A percentile compares a stretch with the other conserved stretches of the same genome.
Evolutionary conservation across 2,329 filamentous ascomycete species (phyloP).

Genomic region (Diaporthe destruens): DNA sequence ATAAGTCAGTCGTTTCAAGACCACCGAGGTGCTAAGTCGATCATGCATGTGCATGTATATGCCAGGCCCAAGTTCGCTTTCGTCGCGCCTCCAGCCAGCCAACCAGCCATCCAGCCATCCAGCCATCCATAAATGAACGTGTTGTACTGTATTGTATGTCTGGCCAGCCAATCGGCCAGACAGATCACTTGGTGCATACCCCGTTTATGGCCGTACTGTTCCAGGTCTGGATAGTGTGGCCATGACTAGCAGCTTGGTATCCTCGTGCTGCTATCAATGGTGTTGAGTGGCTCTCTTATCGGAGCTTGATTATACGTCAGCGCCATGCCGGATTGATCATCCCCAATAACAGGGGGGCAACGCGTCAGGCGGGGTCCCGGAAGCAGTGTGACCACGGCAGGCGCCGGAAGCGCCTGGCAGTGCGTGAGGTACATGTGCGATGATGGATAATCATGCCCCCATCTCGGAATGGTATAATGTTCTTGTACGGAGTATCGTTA

Average conservation of each 20-base stretch:
- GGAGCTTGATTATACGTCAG: not conserved
- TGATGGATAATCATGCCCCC: not conserved
- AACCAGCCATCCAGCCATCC: not conserved
- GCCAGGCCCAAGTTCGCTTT: not conserved
- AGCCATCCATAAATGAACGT: conserved; percentile 3
- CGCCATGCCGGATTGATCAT: conserved; percentile 21
- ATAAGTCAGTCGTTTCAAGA: not conserved
- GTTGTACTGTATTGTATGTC: not conserved
- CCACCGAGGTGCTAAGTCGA: not conserved
- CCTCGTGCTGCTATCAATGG: conserved; percentile 17
- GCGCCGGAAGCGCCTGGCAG: conserved; percentile 25
- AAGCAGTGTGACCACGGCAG: conserved; percentile 33
- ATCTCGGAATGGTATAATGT: conserved; percentile 10
- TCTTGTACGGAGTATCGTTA: not conserved
- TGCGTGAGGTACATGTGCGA: not conserved
- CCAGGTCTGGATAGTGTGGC: conserved; percentile 3
- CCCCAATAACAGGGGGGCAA: conserved; percentile 3
- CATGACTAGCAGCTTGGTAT: conserved; percentile 27
- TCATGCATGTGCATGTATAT: not conserved
- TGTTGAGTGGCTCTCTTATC: conserved; percentile 24
- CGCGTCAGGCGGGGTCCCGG: conserved; percentile 31
- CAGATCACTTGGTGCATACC: not conserved
- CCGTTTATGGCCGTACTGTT: not conserved
- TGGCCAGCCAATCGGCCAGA: too few species aligned
- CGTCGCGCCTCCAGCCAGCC: not conserved